These are phyloP conservation scores for Niebla homalea DNA, from an alignment of 495 filamentous ascomycete genomes.

Conservation along the genomic window DNA sequence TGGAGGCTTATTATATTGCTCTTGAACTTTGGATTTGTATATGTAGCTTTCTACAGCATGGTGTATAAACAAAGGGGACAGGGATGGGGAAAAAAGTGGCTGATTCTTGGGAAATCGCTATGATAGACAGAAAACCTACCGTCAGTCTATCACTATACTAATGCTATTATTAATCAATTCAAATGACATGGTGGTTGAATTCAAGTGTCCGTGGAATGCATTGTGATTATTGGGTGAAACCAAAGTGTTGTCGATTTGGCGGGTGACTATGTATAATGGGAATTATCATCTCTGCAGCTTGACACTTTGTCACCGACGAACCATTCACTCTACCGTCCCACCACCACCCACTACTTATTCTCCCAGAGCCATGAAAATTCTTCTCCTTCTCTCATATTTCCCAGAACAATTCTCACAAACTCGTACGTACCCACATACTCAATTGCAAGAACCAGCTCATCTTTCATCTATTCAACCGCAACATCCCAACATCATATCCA, in stretches of 20 bases:
- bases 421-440: too few species aligned
- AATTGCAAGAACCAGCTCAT: too few species aligned
- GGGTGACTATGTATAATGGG: neutral
- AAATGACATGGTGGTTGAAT: neutral
- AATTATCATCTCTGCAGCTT: too few species aligned
- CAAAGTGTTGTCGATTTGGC: neutral
- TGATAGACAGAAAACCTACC: neutral
- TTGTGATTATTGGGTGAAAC: neutral
- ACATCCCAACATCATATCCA: too few species aligned
- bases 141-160: neutral
- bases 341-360: too few species aligned
- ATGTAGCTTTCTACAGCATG: neutral
- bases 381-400: too few species aligned
- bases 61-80: neutral
- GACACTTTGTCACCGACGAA: too few species aligned
- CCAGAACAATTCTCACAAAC: too few species aligned
- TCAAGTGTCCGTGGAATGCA: conserved; percentile 1
- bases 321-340: too few species aligned
- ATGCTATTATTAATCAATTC: conserved; percentile 1
- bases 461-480: too few species aligned
- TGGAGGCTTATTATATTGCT: neutral
- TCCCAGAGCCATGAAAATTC: too few species aligned
- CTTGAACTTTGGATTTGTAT: neutral
- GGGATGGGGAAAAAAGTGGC: neutral
- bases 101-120: neutral